A percentile compares a stretch with the other conserved stretches of the same genome.
phyloP scores from a whole-genome alignment of 768 basidiomycete genomes.

The Tubosaeta sp. region DNA sequence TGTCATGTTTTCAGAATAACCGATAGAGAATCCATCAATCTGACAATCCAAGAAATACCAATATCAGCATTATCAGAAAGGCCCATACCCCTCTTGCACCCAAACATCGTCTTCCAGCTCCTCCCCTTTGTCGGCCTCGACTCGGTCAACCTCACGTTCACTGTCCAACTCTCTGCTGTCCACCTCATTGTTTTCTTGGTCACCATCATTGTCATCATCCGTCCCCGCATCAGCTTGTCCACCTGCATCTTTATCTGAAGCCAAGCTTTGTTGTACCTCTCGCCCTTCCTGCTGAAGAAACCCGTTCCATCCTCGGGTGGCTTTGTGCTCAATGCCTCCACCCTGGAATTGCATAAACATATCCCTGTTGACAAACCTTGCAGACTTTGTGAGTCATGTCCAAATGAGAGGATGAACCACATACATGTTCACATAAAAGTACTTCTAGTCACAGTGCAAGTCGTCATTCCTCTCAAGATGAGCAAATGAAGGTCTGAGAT shows the following conservation, averaged over 20 bases:
- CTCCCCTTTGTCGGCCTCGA: too few relatives aligned
- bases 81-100: too few relatives aligned
- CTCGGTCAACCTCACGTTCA: too few relatives aligned
- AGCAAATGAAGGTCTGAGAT: not conserved
- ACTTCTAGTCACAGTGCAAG: conserved; percentile 13
- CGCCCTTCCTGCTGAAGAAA: not conserved
- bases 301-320: not conserved
- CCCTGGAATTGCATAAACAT: conserved; percentile 27
- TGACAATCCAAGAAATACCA: too few relatives aligned
- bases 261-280: not conserved
- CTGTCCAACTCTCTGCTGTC: too few relatives aligned
- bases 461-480: not conserved
- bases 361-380: not conserved
- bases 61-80: too few relatives aligned
- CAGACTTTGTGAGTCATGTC: not conserved
- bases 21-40: too few relatives aligned
- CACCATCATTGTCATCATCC: not conserved
- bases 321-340: conserved; percentile 28
- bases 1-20: too few relatives aligned
- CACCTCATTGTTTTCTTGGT: not conserved
- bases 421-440: conserved; percentile 34
- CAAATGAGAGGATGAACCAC: conserved; percentile 6
- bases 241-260: not conserved
- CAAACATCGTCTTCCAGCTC: too few relatives aligned
- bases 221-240: not conserved